Percentiles rank a stretch among this genome's conserved stretches.
phyloP scores from a whole-genome alignment of 1,284 basidiomycete species.

The Marasmius fiardii region DNA sequence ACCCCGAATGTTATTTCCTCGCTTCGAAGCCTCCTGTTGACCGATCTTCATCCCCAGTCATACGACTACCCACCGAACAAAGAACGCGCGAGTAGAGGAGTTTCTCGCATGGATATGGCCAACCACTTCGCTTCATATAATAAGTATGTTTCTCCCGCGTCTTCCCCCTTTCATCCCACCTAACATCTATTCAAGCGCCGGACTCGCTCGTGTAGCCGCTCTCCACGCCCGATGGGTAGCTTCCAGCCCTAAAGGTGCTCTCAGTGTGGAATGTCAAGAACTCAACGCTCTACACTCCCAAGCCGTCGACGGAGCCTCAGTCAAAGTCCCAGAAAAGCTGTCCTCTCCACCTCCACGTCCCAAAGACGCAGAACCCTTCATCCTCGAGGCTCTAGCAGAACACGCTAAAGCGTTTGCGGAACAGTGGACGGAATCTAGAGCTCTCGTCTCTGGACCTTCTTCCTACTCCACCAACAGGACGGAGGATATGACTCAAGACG shows the following conservation, averaged over 20 bases:
- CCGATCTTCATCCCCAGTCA: conserved; percentile 33
- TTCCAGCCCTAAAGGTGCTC: conserved; percentile 49
- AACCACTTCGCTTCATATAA: conserved; percentile 64
- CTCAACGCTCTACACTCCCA: conserved; percentile 66
- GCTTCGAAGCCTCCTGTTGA: not conserved
- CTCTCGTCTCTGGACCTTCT: conserved; percentile 16
- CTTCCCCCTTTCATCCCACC: not conserved
- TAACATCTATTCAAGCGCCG: conserved; percentile 31
- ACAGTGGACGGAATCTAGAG: conserved; percentile 30
- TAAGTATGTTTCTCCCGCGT: conserved; percentile 36
- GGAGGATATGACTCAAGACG: not conserved
- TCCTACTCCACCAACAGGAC: conserved; percentile 29
- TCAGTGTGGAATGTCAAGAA: conserved; percentile 63
- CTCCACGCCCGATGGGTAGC: conserved; percentile 60
- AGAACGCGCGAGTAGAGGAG: conserved; percentile 39
- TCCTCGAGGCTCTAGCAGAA: conserved; percentile 49
- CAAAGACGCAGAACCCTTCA: conserved; percentile 38
- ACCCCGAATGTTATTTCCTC: not conserved
- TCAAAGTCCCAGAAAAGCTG: conserved; percentile 54
- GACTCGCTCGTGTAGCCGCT: conserved; percentile 49
- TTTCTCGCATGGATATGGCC: conserved; percentile 54
- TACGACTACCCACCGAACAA: conserved; percentile 64
- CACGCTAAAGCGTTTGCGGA: conserved; percentile 43
- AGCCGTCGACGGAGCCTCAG: conserved; percentile 58
- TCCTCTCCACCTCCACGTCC: conserved; percentile 32